Evolutionary conservation across 257 asterid genomes (phyloP).

Genomic region (Penstemon newberryi): DNA sequence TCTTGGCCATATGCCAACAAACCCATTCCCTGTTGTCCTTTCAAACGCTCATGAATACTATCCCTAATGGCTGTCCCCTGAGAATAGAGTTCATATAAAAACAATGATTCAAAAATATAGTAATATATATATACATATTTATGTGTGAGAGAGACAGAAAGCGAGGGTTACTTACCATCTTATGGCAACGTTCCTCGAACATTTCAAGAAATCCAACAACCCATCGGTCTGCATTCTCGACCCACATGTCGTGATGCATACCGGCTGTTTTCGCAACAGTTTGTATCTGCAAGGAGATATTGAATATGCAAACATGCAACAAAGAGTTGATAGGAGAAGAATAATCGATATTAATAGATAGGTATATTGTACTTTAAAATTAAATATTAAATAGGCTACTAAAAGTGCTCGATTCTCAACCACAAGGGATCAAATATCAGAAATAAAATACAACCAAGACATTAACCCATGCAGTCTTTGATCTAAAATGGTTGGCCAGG

Average conservation of each 20-base stretch:
- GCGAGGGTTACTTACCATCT: constrained; percentile 13
- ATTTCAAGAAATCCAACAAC: constrained; percentile 69
- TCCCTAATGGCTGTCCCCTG: constrained; percentile 62
- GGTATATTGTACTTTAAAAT: too few relatives aligned
- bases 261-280: constrained; percentile 46
- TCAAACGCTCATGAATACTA: constrained; percentile 47
- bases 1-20: constrained; percentile 41
- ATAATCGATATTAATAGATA: too few relatives aligned
- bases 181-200: constrained; percentile 51
- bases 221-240: constrained; percentile 59
- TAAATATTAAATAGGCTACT: too few relatives aligned
- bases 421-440: too few relatives aligned
- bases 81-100: constrained; percentile 2
- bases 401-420: too few relatives aligned
- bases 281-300: constrained; percentile 44
- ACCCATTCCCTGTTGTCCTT: constrained; percentile 41
- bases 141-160: background rate
- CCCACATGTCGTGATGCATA: constrained; percentile 52
- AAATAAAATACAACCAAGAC: too few relatives aligned
- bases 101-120: background rate
- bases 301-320: too few relatives aligned
- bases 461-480: too few relatives aligned
- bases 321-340: too few relatives aligned
- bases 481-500: too few relatives aligned
- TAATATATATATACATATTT: background rate